phyloP scores from a whole-genome alignment of 805 yeast genomes.

The Spathaspora passalidarum region DNA sequence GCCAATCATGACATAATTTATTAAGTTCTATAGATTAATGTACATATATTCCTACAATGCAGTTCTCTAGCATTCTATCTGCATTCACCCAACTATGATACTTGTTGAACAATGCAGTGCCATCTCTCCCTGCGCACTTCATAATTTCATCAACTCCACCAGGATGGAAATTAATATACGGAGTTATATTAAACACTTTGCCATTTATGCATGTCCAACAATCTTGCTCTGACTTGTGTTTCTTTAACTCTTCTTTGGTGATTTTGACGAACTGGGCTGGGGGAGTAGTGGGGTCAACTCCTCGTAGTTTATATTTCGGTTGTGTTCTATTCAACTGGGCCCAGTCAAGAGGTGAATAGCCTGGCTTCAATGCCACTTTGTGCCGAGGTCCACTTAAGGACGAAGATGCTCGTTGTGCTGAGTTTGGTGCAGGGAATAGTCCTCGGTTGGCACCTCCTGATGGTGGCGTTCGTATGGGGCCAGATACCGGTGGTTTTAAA shows the following conservation, averaged over 20 bases:
- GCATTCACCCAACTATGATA: slow-evolving; percentile 76
- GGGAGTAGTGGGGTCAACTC: slow-evolving; percentile 48
- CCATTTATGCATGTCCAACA: slow-evolving; percentile 85
- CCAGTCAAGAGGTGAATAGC: slow-evolving; percentile 88
- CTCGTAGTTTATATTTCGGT: slow-evolving; percentile 50
- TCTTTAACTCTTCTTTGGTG: slow-evolving; percentile 53
- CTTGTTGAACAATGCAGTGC: slow-evolving; percentile 69
- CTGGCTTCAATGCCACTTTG: slow-evolving; percentile 69
- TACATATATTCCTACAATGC: slow-evolving; percentile 63
- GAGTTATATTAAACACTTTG: slow-evolving; percentile 82
- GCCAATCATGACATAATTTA: slow-evolving; percentile 4
- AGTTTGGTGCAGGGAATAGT: slow-evolving; percentile 32
- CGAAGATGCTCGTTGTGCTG: slow-evolving; percentile 31
- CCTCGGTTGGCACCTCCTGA: neutral
- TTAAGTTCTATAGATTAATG: neutral
- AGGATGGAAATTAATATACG: slow-evolving; percentile 84
- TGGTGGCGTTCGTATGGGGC: slow-evolving; percentile 1
- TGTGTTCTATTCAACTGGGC: slow-evolving; percentile 51
- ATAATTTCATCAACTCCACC: slow-evolving; percentile 83
- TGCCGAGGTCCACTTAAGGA: slow-evolving; percentile 13
- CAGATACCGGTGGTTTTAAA: slow-evolving; percentile 2
- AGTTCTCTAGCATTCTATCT: slow-evolving; percentile 75
- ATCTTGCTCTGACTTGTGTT: slow-evolving; percentile 61
- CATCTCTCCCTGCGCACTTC: slow-evolving; percentile 81
- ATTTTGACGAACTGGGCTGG: slow-evolving; percentile 51